Conservation (phyloP, 2,329 filamentous ascomycete genomes). For the Verticillium isaacii region DNA sequence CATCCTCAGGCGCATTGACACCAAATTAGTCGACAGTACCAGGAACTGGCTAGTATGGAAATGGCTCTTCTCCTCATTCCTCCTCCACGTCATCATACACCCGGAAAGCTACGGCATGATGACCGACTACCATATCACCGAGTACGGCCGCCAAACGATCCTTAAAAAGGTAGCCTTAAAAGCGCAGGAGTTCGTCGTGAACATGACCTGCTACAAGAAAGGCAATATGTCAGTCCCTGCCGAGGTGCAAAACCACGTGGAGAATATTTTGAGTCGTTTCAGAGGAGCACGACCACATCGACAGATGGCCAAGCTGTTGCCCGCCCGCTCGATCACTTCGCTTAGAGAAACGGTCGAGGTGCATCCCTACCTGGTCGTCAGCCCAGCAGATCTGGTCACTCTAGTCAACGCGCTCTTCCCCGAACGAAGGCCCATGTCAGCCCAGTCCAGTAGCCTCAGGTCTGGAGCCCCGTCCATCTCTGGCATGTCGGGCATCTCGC, state of each 20-base stretch:
- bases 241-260: constrained; percentile 63
- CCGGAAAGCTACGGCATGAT: constrained; percentile 80
- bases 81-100: constrained; percentile 78
- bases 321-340: constrained; percentile 67
- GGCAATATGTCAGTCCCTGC: constrained; percentile 57
- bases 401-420: constrained; percentile 82
- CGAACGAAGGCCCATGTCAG: constrained; percentile 61
- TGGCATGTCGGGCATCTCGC: constrained; percentile 65
- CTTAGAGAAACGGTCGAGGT: constrained; percentile 73
- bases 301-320: constrained; percentile 55
- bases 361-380: constrained; percentile 74
- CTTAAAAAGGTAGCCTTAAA: constrained; percentile 75
- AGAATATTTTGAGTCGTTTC: constrained; percentile 66
- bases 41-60: constrained; percentile 81
- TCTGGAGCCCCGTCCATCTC: constrained; percentile 64
- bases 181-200: constrained; percentile 73
- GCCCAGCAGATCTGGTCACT: constrained; percentile 73
- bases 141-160: constrained; percentile 81
- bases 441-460: constrained; percentile 55
- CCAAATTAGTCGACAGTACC: constrained; percentile 67
- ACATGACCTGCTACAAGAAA: constrained; percentile 67
- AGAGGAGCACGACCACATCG: constrained; percentile 45
- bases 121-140: constrained; percentile 86
- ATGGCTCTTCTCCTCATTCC: constrained; percentile 87
- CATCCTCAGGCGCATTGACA: constrained; percentile 72